Evolutionary conservation across 2,329 filamentous ascomycete genomes (phyloP).

Genomic region (Fusarium oligoseptatum): DNA sequence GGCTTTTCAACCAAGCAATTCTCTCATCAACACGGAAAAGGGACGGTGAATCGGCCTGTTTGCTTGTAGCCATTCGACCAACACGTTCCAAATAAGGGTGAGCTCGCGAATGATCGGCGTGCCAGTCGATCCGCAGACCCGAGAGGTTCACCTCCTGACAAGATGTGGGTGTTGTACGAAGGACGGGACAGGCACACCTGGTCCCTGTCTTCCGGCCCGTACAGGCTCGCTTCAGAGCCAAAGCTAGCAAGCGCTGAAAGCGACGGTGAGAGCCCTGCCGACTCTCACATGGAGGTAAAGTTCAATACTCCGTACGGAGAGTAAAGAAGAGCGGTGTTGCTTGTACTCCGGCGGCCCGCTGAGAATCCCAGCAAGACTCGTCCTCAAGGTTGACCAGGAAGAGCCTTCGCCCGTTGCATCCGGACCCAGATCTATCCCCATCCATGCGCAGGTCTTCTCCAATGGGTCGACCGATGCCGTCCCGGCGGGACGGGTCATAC

Average conservation of each 20-base stretch:
- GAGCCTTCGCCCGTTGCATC: slow-evolving; percentile 10
- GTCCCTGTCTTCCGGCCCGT: slow-evolving; percentile 9
- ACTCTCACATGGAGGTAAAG: background rate
- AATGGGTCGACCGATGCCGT: slow-evolving; percentile 10
- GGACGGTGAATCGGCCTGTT: background rate
- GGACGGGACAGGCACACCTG: slow-evolving; percentile 1
- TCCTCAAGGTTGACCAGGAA: background rate
- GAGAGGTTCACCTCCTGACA: background rate
- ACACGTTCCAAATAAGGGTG: background rate
- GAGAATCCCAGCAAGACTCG: background rate
- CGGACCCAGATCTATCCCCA: slow-evolving; percentile 17
- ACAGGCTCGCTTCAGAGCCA: slow-evolving; percentile 2
- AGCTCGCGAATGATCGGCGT: background rate
- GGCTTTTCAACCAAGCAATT: background rate
- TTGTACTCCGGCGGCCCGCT: slow-evolving; percentile 4
- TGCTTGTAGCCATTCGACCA: background rate
- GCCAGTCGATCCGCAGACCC: slow-evolving; percentile 8
- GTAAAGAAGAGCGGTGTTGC: slow-evolving; percentile 2
- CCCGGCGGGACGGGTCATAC: slow-evolving; percentile 23
- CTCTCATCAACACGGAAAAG: background rate
- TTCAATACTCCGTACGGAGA: background rate
- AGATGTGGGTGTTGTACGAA: background rate
- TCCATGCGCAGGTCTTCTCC: slow-evolving; percentile 1
- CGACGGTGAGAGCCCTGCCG: slow-evolving; percentile 6
- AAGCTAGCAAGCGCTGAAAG: slow-evolving; percentile 10